Evolutionary conservation across 164 flowering plant species (phyloP), one percentile per base, ranked within the genome.

Genomic region (Warburgia ugandensis): DNA sequence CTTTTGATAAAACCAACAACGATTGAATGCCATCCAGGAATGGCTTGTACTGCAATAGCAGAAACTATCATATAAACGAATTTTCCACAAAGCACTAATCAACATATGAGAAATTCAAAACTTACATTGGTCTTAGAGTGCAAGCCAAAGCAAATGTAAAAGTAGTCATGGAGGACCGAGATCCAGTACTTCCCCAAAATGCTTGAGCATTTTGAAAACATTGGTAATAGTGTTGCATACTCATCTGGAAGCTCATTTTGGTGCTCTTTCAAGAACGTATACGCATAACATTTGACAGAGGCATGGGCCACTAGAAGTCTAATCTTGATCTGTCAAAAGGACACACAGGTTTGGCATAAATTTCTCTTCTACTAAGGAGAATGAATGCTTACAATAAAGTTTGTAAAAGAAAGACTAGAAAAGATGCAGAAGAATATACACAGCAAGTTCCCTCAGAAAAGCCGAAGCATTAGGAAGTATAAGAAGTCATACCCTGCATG

Each of bases 241-340:
- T 85, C 98, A 65, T 80, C 75, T 21, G 85, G 84, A 49, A 73
- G 62, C 48, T 45, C 59, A 54, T 54, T 55, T 12, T 72, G 73
- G 41, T 69, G 73, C 57, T 70, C 69, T 72, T 77, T 76, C 70
- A 88, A 70, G 68, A 79, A 80, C 47, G 82, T 68, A 63, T 73
- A 88, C 22, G 79, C 70, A 61, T 88, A 84, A 71, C 91, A 82
- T 67, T 92, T 92, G 59, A 92, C 92, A 51, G 95, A 80, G 13
- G 99, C 99, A 76, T 92, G 97, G 53, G 96, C 99, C 66, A 84
- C 89, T 9, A 88, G 67, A 52, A 92, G 95, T 62, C 95, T 73
- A 61, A 92, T 60, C 62, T 86, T 82, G 71, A 92, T 88, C 97
- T 85, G 61, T 22, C 28, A 48, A 17, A 32, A 54, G 23, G 26